These are phyloP conservation scores for Amanita exitialis DNA, from an alignment of 768 basidiomycete genomes.

Conservation along the genomic window DNA sequence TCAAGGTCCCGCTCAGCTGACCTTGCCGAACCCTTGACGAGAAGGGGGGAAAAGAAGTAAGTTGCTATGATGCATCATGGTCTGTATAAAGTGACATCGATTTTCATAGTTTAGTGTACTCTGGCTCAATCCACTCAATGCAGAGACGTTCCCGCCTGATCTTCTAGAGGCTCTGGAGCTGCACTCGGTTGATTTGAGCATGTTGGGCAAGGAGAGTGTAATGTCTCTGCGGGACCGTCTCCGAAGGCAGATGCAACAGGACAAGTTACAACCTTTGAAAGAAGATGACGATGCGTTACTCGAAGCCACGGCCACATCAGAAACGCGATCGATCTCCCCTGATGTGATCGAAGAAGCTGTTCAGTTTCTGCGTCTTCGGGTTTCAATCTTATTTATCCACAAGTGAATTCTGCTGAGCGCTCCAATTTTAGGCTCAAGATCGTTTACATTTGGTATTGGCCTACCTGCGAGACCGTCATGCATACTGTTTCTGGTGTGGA, in stretches of 20 bases:
- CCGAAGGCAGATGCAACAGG: conserved; percentile 63
- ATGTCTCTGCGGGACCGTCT: conserved; percentile 41
- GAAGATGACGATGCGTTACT: conserved; percentile 20
- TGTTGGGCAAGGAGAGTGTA: conserved; percentile 16
- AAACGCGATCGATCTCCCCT: conserved; percentile 31
- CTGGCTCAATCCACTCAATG: conserved; percentile 62
- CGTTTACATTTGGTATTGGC: conserved; percentile 56
- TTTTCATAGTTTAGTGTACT: conserved; percentile 67
- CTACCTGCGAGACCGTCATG: conserved; percentile 63
- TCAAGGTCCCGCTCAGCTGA: conserved; percentile 54
- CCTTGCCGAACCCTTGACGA: conserved; percentile 72
- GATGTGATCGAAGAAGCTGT: conserved; percentile 58
- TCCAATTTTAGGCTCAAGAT: conserved; percentile 48
- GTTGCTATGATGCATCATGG: conserved; percentile 15
- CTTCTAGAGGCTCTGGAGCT: conserved; percentile 46
- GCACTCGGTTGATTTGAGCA: conserved; percentile 19
- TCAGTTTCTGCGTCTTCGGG: conserved; percentile 59
- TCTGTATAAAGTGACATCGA: not conserved
- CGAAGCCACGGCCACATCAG: conserved; percentile 11
- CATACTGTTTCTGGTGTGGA: conserved; percentile 89
- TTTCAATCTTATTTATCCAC: conserved; percentile 15
- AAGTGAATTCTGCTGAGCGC: conserved; percentile 1
- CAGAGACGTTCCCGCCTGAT: conserved; percentile 56
- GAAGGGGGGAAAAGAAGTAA: conserved; percentile 52
- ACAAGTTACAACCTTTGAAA: conserved; percentile 51